Base-by-base conservation (phyloP, 306 rosid species). In the Cicer arietinum region DNA sequence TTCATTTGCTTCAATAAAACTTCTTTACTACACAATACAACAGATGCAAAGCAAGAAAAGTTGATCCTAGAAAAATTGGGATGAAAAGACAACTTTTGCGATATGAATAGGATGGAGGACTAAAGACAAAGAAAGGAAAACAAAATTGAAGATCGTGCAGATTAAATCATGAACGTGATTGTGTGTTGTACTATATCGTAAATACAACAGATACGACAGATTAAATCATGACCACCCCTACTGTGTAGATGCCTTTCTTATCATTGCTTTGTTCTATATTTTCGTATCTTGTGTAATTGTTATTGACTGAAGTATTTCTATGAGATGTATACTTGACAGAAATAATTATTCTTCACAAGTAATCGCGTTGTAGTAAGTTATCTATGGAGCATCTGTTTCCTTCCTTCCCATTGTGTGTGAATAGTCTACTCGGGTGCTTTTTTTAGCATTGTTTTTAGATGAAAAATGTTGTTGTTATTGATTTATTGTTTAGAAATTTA, bases 11-110 rank as follows among this genome's bases (percentile, higher is more conserved):
- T 72, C 82, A 41, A 22, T 75, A 10, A 46, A 13, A 43, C 6
- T 66, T 77, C 91, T 80, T 87, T 79, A 89, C 88, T 66, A 57
- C 65, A 30, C 48, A 18, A 37, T 61, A 44, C 39, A 77, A 71
- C 80, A 94, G 98, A 89, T 81, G 81, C 86, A 66, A 85, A 82
- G 79, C 98, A 91, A 79, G 97, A 94, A 84, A 80, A 13, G 50
- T 57, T 86, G 84, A 90, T 94, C 84, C 87, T 88, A 25, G 80
- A 85, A 69, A 94, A 87, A 86, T 82, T 94, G 79, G 83, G 78
- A 72, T 88, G 89, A 58, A 79, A 81, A 18, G 88, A 88, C 66
- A 86, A 83, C 48, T 77, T 86, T 53, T 66, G 88, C 67, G 86
- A 82, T 17, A 69, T 77, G 80, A 80, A 72, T 73, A 57, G 37